Conservation (phyloP, 2,329 filamentous ascomycete genomes). For the Penicillium sp. region DNA sequence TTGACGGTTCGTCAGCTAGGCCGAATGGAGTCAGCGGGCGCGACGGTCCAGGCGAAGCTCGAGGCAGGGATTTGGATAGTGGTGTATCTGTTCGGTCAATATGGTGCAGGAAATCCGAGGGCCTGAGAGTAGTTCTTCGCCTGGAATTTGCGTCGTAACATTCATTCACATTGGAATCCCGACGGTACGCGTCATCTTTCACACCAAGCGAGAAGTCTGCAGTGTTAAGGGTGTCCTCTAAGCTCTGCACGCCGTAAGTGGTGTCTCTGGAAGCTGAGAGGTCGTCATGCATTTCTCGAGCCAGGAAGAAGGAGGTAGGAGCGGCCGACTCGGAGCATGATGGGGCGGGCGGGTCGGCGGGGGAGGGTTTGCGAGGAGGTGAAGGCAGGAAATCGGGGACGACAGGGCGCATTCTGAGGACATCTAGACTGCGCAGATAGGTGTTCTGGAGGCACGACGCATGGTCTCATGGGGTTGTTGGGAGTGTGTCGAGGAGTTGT, state of each 20-base stretch:
- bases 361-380: constrained; percentile 34
- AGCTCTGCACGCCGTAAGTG: constrained; percentile 13
- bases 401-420: constrained; percentile 34
- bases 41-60: constrained; percentile 25
- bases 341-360: constrained; percentile 26
- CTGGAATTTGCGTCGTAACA: constrained; percentile 22
- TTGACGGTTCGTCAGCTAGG: constrained; percentile 44
- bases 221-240: constrained; percentile 13
- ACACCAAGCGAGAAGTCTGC: constrained; percentile 1
- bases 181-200: constrained; percentile 10
- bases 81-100: constrained; percentile 17
- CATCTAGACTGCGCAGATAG: not conserved
- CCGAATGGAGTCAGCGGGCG: constrained; percentile 42
- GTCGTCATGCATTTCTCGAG: constrained; percentile 34
- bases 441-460: not conserved
- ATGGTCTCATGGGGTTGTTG: not conserved
- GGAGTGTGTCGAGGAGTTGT: not conserved
- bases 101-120: constrained; percentile 19
- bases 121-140: constrained; percentile 30
- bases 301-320: constrained; percentile 59
- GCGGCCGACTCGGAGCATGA: constrained; percentile 35
- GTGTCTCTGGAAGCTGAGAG: constrained; percentile 2
- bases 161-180: constrained; percentile 18
- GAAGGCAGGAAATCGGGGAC: constrained; percentile 30
- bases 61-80: constrained; percentile 10